phyloP scores from a whole-genome alignment of 768 basidiomycete species.

The Lactarius deliciosus region DNA sequence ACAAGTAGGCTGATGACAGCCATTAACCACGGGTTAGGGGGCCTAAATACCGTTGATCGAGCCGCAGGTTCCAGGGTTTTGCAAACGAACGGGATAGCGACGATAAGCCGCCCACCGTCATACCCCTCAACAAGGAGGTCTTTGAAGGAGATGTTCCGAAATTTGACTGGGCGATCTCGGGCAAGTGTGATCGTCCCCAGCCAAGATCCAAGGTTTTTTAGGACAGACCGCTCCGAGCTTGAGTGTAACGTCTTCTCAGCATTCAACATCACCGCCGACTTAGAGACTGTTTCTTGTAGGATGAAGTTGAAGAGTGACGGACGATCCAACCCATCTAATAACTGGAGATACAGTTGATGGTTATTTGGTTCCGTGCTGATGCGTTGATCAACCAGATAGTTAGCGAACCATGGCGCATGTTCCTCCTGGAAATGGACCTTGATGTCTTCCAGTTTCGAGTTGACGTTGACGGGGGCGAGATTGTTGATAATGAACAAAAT shows the following conservation, averaged over 20 bases:
- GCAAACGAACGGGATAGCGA: constrained; percentile 98
- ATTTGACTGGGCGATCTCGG: constrained; percentile 87
- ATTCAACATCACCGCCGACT: constrained; percentile 84
- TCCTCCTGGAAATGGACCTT: constrained; percentile 76
- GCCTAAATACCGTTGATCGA: constrained; percentile 88
- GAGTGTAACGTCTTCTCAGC: constrained; percentile 87
- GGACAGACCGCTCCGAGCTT: constrained; percentile 75
- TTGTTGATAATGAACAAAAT: constrained; percentile 99
- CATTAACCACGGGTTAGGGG: constrained; percentile 99
- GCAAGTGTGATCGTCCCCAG: constrained; percentile 92
- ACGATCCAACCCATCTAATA: constrained; percentile 80
- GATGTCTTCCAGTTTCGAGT: constrained; percentile 85
- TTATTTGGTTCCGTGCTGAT: constrained; percentile 97
- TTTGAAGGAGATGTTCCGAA: constrained; percentile 94
- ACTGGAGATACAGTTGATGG: constrained; percentile 90
- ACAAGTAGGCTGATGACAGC: constrained; percentile 87
- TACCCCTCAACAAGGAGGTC: constrained; percentile 96
- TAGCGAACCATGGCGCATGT: constrained; percentile 93
- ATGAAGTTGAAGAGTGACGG: constrained; percentile 69
- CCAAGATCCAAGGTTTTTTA: constrained; percentile 97
- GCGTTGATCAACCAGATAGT: constrained; percentile 95
- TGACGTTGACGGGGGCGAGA: constrained; percentile 91
- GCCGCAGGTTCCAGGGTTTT: constrained; percentile 91
- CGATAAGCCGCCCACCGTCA: constrained; percentile 84
- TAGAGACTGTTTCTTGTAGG: constrained; percentile 90